Base-by-base conservation (phyloP, 2,329 filamentous ascomycete genomes). In the Trematosphaeria pertusa region DNA sequence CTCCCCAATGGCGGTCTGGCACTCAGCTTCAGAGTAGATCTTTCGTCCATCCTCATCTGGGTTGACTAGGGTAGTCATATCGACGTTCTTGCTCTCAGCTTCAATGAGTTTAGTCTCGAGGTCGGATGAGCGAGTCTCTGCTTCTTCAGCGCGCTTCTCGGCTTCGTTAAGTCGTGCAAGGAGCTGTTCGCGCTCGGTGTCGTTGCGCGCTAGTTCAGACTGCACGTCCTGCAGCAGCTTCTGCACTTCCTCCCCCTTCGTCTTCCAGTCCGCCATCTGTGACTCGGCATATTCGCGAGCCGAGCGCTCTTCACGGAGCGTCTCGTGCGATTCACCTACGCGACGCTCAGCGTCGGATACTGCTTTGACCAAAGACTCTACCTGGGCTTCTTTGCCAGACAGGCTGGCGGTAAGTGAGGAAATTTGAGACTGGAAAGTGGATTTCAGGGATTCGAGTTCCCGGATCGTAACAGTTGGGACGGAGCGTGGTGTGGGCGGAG, bases 391-490 rank as follows among this genome's bases (percentile, higher is more conserved):
- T 64, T 94, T 95, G 37, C 94, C 94, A 61, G 87, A 92, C 8
- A 99, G 79, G 8, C 90, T 93, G 3, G 94, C 94, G 65, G 90
- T 94, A 14, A 99, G 82, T n/a, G 89, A 91, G 52, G 91, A 96
- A 49, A 99, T 96, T 68, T 97, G 90, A 0, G 92, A 96, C 40
- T 95, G 81, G 62, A 96, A 95, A 18, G 83, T 83, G 0, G 92
- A 97, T 71, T 97, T 97, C 50, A 97, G 80, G 11, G 88, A 89
- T 69, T 99, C 94, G 2, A 97, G 79, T 74, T 99, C 94, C 24
- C 94, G 86, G 1, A 94, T 89, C 2, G 92, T 96, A 58, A 97
- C 88, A 7, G 87, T 90, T 0, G 94, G 94, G 28, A 97, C 83
- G 44, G 91, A 96, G 52, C 93, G 86, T 11, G 94, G 94, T 0